Evolutionary conservation across 306 rosid species (phyloP).

Genomic region (Alnus glutinosa): DNA sequence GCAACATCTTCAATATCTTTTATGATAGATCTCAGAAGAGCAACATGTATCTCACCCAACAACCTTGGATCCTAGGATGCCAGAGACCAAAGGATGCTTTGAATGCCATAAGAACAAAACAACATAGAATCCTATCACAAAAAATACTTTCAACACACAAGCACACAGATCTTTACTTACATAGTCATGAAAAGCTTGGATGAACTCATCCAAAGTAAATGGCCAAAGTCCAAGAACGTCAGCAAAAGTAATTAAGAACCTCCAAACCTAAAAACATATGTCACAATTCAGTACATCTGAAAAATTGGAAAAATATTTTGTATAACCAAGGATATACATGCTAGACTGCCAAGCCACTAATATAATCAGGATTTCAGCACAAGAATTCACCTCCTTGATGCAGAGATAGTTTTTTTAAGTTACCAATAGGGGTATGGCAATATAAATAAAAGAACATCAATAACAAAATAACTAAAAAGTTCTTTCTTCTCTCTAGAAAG

Average conservation of each 20-base stretch:
- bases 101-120: conserved; percentile 21
- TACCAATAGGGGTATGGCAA: neutral
- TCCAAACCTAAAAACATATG: conserved; percentile 65
- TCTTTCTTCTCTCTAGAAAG: too few relatives aligned
- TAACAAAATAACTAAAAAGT: neutral
- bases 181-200: conserved; percentile 85
- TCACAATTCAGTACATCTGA: conserved; percentile 2
- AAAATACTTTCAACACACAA: neutral
- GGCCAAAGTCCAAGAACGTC: conserved; percentile 82
- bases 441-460: neutral
- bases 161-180: conserved; percentile 32
- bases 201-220: conserved; percentile 81
- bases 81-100: conserved; percentile 15
- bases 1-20: conserved; percentile 80
- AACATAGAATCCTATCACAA: conserved; percentile 13
- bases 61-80: conserved; percentile 66
- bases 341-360: conserved; percentile 11
- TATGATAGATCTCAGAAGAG: conserved; percentile 62
- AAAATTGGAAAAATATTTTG: conserved; percentile 2
- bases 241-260: conserved; percentile 70
- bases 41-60: conserved; percentile 72
- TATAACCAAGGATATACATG: neutral
- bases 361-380: conserved; percentile 1
- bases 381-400: neutral
- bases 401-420: neutral